Base-by-base conservation (phyloP, 2,329 filamentous ascomycete genomes). In the Fusarium sp. region DNA sequence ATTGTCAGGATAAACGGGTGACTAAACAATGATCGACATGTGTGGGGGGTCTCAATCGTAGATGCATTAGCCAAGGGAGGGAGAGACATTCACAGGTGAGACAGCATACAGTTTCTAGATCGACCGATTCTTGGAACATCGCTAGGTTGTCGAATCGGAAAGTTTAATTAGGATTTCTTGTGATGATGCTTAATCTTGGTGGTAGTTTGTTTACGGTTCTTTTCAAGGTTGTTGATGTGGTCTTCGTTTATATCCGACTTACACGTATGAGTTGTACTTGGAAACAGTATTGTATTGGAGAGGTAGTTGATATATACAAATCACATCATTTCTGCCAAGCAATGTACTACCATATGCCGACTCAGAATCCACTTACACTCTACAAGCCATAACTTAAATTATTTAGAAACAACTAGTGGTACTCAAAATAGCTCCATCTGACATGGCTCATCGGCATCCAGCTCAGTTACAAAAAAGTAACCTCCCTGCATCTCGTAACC, bases 21-120 rank as follows among this genome's bases (percentile, higher is more conserved):
- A 30, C 20, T 26, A 37, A 46, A 46, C 40, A 62, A 55, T 55
- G 28, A 26, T 46, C n/a, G 33, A 34, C 23, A 34, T 16, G 42
- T 40, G 30, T 12, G 45, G 59, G 26, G 52, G 57, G 57, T 42
- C 34, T 38, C 30, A 31, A 16, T 34, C 23, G 16, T 31, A 61
- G 40, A 64, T 46, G 40, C 15, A 61, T 47, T 31, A 45, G 54
- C 26, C 42, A 61, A 68, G 65, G 65, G 60, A 67, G 62, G 6
- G 38, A 33, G 36, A 65, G 52, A 54, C 62, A 49, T 33, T 44
- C 9, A 36, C 44, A n/a, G 33, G 33, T 13, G 4, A 38, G 18
- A 34, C 40, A 42, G 28, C 23, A 23, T 34, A 28, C 26, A n/a
- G 46, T 62, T 65, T 65, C 62, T 15, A 61, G 62, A 65, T 65